phyloP scores from a whole-genome alignment of 176 grass and related monocot species.

The Rhipidocladum racemiflorum region DNA sequence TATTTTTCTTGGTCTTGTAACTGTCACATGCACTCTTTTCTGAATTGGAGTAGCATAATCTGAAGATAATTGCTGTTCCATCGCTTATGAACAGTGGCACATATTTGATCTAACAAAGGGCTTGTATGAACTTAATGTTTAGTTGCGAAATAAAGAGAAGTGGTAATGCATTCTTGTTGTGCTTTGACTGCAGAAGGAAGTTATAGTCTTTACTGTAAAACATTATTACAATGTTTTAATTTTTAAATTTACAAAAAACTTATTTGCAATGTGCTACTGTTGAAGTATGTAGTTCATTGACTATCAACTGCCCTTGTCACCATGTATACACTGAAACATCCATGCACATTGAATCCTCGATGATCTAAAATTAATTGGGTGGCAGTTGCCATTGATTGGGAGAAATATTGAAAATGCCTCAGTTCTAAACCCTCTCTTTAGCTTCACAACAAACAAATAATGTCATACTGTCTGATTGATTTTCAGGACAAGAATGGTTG shows the following conservation, averaged over 20 bases:
- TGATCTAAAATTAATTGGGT: background rate
- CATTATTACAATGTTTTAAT: background rate
- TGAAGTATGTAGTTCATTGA: background rate
- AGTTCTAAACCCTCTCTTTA: background rate
- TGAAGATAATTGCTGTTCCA: background rate
- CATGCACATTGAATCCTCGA: background rate
- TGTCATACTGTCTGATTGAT: background rate
- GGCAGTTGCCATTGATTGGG: background rate
- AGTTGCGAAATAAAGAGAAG: background rate
- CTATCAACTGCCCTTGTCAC: background rate
- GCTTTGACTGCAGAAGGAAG: background rate
- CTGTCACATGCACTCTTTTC: background rate
- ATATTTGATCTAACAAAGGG: background rate
- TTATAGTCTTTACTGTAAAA: background rate
- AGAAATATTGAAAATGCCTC: background rate
- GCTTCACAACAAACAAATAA: background rate
- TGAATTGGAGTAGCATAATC: background rate
- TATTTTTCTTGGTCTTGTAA: background rate
- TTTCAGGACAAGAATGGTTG: slow-evolving; percentile 68
- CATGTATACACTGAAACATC: background rate
- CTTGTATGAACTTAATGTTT: background rate
- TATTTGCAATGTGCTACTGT: background rate
- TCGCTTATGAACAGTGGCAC: background rate
- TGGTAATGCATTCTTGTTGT: background rate
- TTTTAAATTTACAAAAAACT: background rate